These are phyloP conservation scores for Trichoderma sp. DNA, from an alignment of 2,329 filamentous ascomycete genomes.

Conservation along the genomic window DNA sequence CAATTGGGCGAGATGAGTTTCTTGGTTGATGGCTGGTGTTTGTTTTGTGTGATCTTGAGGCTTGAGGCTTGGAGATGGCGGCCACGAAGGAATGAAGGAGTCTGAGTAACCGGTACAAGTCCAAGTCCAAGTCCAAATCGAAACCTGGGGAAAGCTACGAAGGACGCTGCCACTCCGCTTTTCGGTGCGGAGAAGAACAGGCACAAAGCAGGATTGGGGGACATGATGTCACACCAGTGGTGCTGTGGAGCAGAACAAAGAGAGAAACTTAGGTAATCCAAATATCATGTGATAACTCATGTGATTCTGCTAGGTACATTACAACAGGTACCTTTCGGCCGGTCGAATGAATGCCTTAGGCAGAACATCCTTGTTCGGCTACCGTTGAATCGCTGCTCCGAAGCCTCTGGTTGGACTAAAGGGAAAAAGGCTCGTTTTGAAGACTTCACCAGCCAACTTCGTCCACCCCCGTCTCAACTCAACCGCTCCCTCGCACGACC, in stretches of 20 bases:
- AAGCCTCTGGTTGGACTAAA: slow-evolving; percentile 31
- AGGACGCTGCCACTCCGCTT: neutral
- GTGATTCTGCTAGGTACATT: neutral
- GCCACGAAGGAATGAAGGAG: neutral
- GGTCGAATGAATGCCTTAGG: neutral
- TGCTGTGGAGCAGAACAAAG: neutral
- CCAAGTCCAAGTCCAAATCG: neutral
- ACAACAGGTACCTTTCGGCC: neutral
- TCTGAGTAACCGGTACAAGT: neutral
- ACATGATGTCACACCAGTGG: slow-evolving; percentile 25
- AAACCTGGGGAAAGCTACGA: slow-evolving; percentile 23
- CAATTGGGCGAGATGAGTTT: neutral
- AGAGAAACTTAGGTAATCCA: neutral
- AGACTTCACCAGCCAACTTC: slow-evolving; percentile 37
- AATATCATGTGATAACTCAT: neutral
- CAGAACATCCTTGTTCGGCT: slow-evolving; percentile 32
- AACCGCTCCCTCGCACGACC: slow-evolving; percentile 40
- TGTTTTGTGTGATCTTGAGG: neutral
- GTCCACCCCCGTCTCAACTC: slow-evolving; percentile 37
- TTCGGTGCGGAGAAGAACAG: slow-evolving; percentile 17
- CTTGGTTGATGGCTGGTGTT: neutral
- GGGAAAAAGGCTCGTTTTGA: slow-evolving; percentile 46
- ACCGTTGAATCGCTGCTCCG: slow-evolving; percentile 36
- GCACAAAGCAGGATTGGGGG: slow-evolving; percentile 5
- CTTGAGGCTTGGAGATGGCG: neutral